Evolutionary conservation across 2,329 filamentous ascomycete genomes (phyloP), one percentile per base, ranked within the genome.

Genomic region (Microdochium trichocladiopsis): DNA sequence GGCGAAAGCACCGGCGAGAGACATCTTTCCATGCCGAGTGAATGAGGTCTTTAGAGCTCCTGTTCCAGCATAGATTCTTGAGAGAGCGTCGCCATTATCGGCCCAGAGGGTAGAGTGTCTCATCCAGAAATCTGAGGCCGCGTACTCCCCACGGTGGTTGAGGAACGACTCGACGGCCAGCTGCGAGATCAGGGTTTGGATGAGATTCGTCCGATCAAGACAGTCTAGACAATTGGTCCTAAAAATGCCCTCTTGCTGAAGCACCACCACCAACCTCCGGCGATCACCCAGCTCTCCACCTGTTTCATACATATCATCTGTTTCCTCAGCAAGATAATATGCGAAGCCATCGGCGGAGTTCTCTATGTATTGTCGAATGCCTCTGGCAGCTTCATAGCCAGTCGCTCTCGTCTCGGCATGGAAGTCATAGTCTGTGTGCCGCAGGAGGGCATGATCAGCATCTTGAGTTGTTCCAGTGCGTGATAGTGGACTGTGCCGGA

Each of bases 141-240:
- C 86, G 55, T 76, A 78, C 57, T 90, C 83, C 24, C 78, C 80
- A 55, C 86, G 79, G 59, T 95, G 90, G 14, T 72, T 71, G 3
- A 99, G 72, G 61, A 97, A 97, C 0, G 86, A 77, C 65, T 96
- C 90, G 21, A 96, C 77, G 0, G 91, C 90, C 87, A 96, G 92
- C 62, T 91, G 88, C 53, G 92, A 96, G 61, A 99, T 88, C 58
- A 97, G 89, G 0, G 92, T 95, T 70, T 99, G 94, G 25, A 99
- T 90, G 25, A 97, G 76, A 65, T 99, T 99, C 8, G 94, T 99
- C 53, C 94, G 84, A 67, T 99, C 94, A 45, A 99, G 75, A 66
- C 94, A 99, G 67, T 99, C 94, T 24, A 99, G 76, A 66, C 94
- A 99, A 62, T 99, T 99, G 3, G 92, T 96, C 56, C 93, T 82